Conservation (phyloP, 495 filamentous ascomycete species). For the Clavariopsis aquatica region DNA sequence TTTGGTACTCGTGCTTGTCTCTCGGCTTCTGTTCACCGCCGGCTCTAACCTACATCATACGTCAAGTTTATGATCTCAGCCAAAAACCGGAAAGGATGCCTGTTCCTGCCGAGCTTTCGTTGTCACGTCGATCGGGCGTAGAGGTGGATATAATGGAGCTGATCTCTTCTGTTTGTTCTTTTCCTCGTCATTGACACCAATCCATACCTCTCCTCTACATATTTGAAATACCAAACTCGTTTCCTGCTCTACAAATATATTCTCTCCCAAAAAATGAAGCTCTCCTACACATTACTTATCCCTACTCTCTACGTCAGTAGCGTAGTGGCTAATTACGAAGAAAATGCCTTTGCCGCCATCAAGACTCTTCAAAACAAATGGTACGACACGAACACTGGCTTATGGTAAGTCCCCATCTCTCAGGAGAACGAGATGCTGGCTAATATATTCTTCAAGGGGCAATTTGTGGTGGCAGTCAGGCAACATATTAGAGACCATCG, state of each 20-base stretch:
- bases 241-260: not conserved
- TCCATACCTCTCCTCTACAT: not conserved
- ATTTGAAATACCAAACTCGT: not conserved
- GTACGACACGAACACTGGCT: slow-evolving; percentile 37
- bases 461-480: slow-evolving; percentile 35
- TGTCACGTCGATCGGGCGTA: not conserved
- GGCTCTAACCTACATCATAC: slow-evolving; percentile 12
- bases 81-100: not conserved
- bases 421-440: not conserved
- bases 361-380: slow-evolving; percentile 33
- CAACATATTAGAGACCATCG: slow-evolving; percentile 26
- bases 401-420: slow-evolving; percentile 29
- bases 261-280: slow-evolving; percentile 25
- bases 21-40: slow-evolving; percentile 7
- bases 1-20: slow-evolving; percentile 1
- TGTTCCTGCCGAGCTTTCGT: slow-evolving; percentile 9
- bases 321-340: slow-evolving; percentile 23
- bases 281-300: slow-evolving; percentile 5
- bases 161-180: not conserved
- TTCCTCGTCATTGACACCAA: not conserved
- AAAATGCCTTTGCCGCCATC: slow-evolving; percentile 25
- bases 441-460: slow-evolving; percentile 2
- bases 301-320: not conserved
- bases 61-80: slow-evolving; percentile 3
- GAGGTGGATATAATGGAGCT: slow-evolving; percentile 10